These are phyloP conservation scores for Diatrype stigma DNA, from an alignment of 2,329 filamentous ascomycete genomes.

Conservation along the genomic window DNA sequence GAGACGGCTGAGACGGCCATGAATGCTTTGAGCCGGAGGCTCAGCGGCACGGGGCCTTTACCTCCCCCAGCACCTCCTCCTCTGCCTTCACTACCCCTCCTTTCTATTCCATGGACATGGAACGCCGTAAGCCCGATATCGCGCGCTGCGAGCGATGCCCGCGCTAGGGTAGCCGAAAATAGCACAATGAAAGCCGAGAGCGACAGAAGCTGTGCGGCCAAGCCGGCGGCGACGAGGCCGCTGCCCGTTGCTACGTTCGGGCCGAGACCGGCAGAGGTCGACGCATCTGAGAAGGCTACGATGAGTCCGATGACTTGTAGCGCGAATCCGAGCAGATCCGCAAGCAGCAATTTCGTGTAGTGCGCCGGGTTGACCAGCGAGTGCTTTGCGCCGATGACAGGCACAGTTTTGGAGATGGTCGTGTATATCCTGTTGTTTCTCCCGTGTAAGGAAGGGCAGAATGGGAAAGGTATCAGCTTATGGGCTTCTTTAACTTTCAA, in stretches of 20 bases:
- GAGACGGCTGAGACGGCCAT: constrained; percentile 20
- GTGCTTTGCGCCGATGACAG: constrained; percentile 24
- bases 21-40: constrained; percentile 22
- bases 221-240: constrained; percentile 20
- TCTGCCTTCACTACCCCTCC: constrained; percentile 8
- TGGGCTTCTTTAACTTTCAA: neutral
- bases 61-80: neutral
- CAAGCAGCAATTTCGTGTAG: constrained; percentile 21
- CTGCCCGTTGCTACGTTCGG: constrained; percentile 9
- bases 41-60: constrained; percentile 20
- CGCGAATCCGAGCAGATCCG: constrained; percentile 21
- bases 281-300: constrained; percentile 22
- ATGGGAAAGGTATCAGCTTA: neutral
- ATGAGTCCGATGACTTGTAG: constrained; percentile 24
- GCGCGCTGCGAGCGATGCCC: constrained; percentile 16
- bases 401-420: constrained; percentile 20
- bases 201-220: constrained; percentile 20
- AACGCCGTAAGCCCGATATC: constrained; percentile 27
- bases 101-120: constrained; percentile 6
- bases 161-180: constrained; percentile 18
- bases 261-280: constrained; percentile 8
- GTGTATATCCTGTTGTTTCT: constrained; percentile 23
- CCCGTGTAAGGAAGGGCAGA: neutral
- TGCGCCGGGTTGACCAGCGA: constrained; percentile 19
- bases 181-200: constrained; percentile 20